These are phyloP conservation scores for Oxyria digyna DNA, from an alignment of 148 eudicot genomes.

Conservation along the genomic window DNA sequence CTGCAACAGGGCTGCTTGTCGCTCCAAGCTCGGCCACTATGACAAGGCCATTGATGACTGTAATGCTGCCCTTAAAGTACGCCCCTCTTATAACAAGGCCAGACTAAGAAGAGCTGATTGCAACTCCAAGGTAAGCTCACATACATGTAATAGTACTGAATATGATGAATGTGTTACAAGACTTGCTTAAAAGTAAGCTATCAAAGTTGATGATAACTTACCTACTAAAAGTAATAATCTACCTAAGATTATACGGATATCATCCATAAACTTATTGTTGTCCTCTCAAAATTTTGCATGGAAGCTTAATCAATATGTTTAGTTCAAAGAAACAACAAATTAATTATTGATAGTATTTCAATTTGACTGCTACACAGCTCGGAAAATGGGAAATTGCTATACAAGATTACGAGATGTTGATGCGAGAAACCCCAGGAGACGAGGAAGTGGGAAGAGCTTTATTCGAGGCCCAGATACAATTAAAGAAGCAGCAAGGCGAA, in stretches of 20 bases:
- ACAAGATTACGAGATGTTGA: conserved; percentile 62
- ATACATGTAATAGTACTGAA: too few species aligned
- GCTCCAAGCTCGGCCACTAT: conserved; percentile 46
- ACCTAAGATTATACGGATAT: too few species aligned
- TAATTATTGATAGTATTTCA: too few species aligned
- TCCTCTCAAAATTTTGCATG: too few species aligned
- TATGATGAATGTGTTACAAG: too few species aligned
- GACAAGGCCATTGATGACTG: conserved; percentile 80
- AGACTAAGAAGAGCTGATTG: conserved; percentile 82
- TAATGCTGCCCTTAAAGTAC: conserved; percentile 51
- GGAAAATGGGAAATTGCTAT: conserved; percentile 61
- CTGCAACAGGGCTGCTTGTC: conserved; percentile 83
- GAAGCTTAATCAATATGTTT: too few species aligned
- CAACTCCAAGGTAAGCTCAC: conserved; percentile 42
- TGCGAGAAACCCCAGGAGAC: conserved; percentile 53
- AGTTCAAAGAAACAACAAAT: too few species aligned
- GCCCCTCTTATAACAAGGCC: conserved; percentile 70
- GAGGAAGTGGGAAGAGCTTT: conserved; percentile 39
- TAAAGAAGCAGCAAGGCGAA: conserved; percentile 31
- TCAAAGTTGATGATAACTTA: too few species aligned
- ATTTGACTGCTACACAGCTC: conserved; percentile 15
- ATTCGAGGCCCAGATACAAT: conserved; percentile 42
- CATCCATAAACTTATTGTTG: too few species aligned
- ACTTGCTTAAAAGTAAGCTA: too few species aligned
- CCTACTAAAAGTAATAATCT: too few species aligned